Evolutionary conservation across 768 basidiomycete species (phyloP), one percentile per base, ranked within the genome.

Genomic region (Macrocybe gigantea): DNA sequence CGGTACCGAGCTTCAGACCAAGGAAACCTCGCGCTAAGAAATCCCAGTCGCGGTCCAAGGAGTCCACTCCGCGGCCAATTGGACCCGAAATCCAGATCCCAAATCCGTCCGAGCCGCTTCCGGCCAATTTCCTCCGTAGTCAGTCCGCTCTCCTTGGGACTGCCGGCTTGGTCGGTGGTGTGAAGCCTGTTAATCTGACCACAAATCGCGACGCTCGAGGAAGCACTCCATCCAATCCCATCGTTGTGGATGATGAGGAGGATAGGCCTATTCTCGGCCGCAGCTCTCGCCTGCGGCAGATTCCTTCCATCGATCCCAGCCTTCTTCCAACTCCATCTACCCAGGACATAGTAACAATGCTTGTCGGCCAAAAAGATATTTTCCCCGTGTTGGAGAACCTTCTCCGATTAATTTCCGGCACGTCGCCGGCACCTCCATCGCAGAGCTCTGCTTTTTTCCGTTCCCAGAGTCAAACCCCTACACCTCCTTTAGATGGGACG

Each of bases 91-190:
- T 89, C 22, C 50, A 68, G 14, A 64, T 89, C 1, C 87, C 86
- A 0, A 78, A 80, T 53, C 78, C 83, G 15, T 70, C 77, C 42
- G 75, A 70, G 37, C 83, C 82, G 1, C 65, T 71, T 11, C 88
- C 87, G 12, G 64, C 77, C 6, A 80, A 88, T 60, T 85, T 88
- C 48, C 65, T 90, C 44, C 82, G 88, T 31, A 88, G 77, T 53
- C 87, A 89, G 60, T 71, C 80, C 33, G 81, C 82, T 0, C 68
- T 90, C 2, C 72, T 90, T 6, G 88, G 88, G 7, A 72, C 75
- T 12, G 88, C 88, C 8, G 88, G 88, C 33, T 64, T 85, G 37
- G 79, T 90, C 13, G 80, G 77, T 35, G 78, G 78, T 4, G 69
- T 89, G 15, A 82, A 80, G 45, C 80, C 85, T 22, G 68, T 78